Conservation (phyloP, 441 rosid species). For the Pelargonium myrrhifolium region DNA sequence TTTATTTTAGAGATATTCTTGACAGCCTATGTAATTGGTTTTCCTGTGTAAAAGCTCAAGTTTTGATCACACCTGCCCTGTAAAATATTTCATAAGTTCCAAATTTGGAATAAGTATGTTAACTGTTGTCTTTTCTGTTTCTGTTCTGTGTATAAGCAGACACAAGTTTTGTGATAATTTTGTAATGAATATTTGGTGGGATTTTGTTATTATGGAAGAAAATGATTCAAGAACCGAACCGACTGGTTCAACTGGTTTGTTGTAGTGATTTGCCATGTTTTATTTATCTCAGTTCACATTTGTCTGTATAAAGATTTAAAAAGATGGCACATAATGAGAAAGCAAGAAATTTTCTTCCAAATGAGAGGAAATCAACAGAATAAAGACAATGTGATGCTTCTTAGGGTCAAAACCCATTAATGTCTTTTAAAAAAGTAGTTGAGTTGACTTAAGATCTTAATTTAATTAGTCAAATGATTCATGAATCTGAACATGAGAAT, state of each 20-base stretch:
- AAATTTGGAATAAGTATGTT: too few relatives aligned
- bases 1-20: background rate
- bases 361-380: background rate
- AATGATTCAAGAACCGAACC: background rate
- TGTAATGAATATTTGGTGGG: background rate
- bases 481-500: too few relatives aligned
- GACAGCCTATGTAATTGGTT: background rate
- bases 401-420: background rate
- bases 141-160: background rate
- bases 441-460: background rate
- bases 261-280: background rate
- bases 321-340: background rate
- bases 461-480: too few relatives aligned
- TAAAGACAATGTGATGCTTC: background rate
- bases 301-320: background rate
- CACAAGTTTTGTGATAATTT: background rate
- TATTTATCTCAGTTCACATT: background rate
- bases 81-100: background rate
- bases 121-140: too few relatives aligned
- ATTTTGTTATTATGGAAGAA: background rate
- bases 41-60: background rate
- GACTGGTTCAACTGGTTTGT: background rate
- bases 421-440: background rate
- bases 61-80: background rate
- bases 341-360: background rate